Base-by-base conservation (phyloP, 768 basidiomycete species). In the Trametes coccinea region DNA sequence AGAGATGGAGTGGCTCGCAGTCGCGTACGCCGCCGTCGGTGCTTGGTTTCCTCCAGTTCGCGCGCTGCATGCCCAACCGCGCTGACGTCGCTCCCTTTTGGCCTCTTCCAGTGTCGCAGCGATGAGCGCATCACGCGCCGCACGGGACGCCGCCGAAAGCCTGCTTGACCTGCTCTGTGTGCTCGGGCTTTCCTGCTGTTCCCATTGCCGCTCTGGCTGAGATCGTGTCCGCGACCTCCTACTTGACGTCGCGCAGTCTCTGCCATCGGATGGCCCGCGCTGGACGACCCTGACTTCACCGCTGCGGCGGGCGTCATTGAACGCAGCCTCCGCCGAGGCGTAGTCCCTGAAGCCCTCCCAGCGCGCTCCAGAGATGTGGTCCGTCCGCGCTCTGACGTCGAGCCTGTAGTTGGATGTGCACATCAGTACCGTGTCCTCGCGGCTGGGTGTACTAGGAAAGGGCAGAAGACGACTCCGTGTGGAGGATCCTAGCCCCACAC, bases 271-370 rank as follows among this genome's bases (percentile, higher is more conserved):
- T 9, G 13, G 39, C 1, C 41, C 17, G 37, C 37, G 14, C 22
- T 22, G 31, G 39, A 63, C 56, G 16, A 43, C 45, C 46, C 46
- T 58, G 8, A 45, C 41, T 10, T 44, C 13, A 8, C 56, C 56
- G 14, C 50, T 27, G 13, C 6, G 17, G 39, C 16, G 33, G 2
- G 61, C 61, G 5, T 33, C 40, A 4, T 41, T 13, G 50, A 49
- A 62, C 30, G 58, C 61, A 10, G 53, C 53, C 13, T 47, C 16
- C 4, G 65, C 65, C 45, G 53, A 52, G 10, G 7, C 33, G 8
- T 43, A 51, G 27, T 51, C 50, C 8, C 11, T 17, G 54, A 47
- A 66, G 49, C 65, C 61, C 29, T 60, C 45, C 22, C 52, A 61
- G 5, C 33, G n/a, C 17, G 46, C 17, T 8, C 56, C 60, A 3